Evolutionary conservation across 1,284 basidiomycete genomes (phyloP).

Genomic region (Ceratobasidium papillatum): DNA sequence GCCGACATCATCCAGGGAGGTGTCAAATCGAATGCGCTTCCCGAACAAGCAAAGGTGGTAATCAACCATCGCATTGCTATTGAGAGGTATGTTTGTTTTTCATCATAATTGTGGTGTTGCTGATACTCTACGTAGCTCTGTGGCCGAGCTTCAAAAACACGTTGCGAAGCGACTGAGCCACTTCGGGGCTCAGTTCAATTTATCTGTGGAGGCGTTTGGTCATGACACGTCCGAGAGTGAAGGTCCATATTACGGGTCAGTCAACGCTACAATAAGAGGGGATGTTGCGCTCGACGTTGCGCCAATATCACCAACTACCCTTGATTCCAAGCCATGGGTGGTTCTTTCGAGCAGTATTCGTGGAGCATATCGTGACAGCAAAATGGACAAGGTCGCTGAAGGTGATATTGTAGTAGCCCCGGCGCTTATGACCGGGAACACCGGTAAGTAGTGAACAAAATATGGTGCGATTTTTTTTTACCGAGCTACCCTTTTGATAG

Average conservation of each 20-base stretch:
- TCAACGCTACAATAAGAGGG: slow-evolving; percentile 55
- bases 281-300: slow-evolving; percentile 61
- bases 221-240: slow-evolving; percentile 39
- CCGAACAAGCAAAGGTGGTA: slow-evolving; percentile 63
- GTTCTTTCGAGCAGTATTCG: slow-evolving; percentile 62
- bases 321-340: slow-evolving; percentile 54
- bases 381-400: slow-evolving; percentile 30
- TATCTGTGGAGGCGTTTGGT: slow-evolving; percentile 65
- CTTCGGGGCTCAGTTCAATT: slow-evolving; percentile 59
- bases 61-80: slow-evolving; percentile 70
- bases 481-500: slow-evolving; percentile 48
- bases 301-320: slow-evolving; percentile 60
- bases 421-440: slow-evolving; percentile 60
- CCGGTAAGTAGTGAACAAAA: slow-evolving; percentile 46
- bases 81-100: slow-evolving; percentile 52
- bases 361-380: slow-evolving; percentile 45
- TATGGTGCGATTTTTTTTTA: neutral
- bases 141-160: slow-evolving; percentile 56
- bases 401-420: slow-evolving; percentile 58
- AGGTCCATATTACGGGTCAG: slow-evolving; percentile 47
- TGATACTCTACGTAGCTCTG: slow-evolving; percentile 51
- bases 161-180: slow-evolving; percentile 56
- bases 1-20: slow-evolving; percentile 72
- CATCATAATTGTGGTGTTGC: neutral
- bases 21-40: slow-evolving; percentile 71